A percentile compares a stretch with the other conserved stretches of the same genome.
phyloP scores from a whole-genome alignment of 768 basidiomycete species.

The Paxillus involutus region DNA sequence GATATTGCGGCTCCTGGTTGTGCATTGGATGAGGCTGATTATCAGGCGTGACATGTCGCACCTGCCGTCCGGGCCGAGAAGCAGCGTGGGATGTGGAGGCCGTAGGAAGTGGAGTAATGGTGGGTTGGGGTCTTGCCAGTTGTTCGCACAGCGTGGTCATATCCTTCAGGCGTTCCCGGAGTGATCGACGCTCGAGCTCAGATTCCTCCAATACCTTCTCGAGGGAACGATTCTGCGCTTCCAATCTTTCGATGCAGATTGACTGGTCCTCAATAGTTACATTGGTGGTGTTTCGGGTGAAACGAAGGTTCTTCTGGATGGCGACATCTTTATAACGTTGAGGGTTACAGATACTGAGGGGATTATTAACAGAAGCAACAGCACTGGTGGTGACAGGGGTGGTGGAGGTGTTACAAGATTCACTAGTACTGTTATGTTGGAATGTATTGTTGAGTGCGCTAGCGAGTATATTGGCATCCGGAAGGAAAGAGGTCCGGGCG shows the following conservation, averaged over 20 bases:
- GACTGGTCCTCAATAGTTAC: conserved; percentile 2
- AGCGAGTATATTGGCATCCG: conserved; percentile 15
- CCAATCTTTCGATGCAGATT: conserved; percentile 17
- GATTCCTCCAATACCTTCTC: conserved; percentile 5
- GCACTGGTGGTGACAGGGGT: conserved; percentile 4
- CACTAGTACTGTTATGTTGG: conserved; percentile 18
- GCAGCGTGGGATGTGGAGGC: background rate
- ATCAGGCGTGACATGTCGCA: background rate
- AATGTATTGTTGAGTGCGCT: conserved; percentile 30
- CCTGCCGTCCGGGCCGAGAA: conserved; percentile 16
- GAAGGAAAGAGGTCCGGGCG: background rate
- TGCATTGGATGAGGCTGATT: background rate
- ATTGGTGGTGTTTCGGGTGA: conserved; percentile 13
- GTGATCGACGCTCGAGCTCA: conserved; percentile 6
- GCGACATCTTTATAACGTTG: conserved; percentile 17
- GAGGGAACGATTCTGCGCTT: conserved; percentile 15
- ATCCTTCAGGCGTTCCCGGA: conserved; percentile 10
- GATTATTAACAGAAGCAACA: conserved; percentile 1
- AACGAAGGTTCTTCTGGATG: conserved; percentile 25
- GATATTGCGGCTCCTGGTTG: conserved; percentile 5
- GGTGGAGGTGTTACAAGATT: conserved; percentile 6
- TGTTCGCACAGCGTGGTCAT: conserved; percentile 8
- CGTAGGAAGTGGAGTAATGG: background rate
- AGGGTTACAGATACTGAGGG: background rate
- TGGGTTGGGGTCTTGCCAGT: background rate